A percentile compares a stretch with the other conserved stretches of the same genome.
These are phyloP conservation scores for Geosmithia flava DNA, from an alignment of 2,329 filamentous ascomycete species.

Conservation along the genomic window DNA sequence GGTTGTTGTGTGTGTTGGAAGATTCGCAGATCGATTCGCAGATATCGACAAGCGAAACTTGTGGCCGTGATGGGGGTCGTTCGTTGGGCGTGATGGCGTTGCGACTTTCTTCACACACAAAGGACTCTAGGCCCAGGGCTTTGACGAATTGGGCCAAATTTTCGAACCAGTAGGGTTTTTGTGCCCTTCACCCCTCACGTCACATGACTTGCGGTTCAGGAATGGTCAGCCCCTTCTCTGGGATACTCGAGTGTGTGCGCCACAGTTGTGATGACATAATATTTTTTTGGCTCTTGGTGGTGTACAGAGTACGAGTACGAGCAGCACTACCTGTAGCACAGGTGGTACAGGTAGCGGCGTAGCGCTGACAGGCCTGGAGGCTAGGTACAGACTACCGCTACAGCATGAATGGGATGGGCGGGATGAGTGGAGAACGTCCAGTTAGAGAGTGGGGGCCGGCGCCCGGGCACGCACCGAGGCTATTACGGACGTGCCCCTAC, in stretches of 20 bases:
- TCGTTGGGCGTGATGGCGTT: slow-evolving; percentile 2
- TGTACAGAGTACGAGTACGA: too few relatives aligned
- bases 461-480: too few relatives aligned
- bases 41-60: slow-evolving; percentile 2
- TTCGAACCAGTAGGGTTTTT: slow-evolving; percentile 25
- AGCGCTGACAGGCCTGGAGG: background rate
- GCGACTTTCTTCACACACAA: background rate
- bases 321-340: background rate
- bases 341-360: background rate
- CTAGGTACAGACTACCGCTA: background rate
- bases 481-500: too few relatives aligned
- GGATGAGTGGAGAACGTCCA: too few relatives aligned
- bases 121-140: background rate
- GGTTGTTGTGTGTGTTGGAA: slow-evolving; percentile 25
- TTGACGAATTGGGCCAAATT: slow-evolving; percentile 16
- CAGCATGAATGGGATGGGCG: background rate
- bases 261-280: background rate
- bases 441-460: too few relatives aligned
- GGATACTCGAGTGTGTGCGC: background rate
- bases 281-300: background rate
- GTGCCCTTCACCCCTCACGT: slow-evolving; percentile 22
- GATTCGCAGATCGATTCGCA: slow-evolving; percentile 28
- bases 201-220: slow-evolving; percentile 13
- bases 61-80: slow-evolving; percentile 22
- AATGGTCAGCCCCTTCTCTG: background rate